Percentiles rank a stretch among this genome's conserved stretches.
Evolutionary conservation across 2,329 filamentous ascomycete species (phyloP).

Genomic region (Phaeosphaeriaceae sp.): DNA sequence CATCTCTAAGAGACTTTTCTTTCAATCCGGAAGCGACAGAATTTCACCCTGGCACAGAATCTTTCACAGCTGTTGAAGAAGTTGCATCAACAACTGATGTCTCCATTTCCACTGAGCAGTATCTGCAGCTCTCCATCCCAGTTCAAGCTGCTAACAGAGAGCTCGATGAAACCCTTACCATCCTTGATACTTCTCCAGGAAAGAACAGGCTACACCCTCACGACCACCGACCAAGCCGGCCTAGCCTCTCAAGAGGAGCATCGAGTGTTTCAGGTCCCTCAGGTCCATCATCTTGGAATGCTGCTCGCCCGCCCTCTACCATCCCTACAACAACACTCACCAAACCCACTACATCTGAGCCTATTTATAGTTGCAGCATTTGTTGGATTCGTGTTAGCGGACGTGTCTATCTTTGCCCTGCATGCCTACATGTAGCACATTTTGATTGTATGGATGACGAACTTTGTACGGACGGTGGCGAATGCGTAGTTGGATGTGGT

Average conservation of each 20-base stretch:
- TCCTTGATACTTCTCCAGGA: slow-evolving; percentile 21
- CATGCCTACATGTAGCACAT: slow-evolving; percentile 47
- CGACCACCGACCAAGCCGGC: slow-evolving; percentile 15
- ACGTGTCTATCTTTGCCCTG: slow-evolving; percentile 44
- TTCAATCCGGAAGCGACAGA: slow-evolving; percentile 47
- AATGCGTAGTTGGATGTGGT: slow-evolving; percentile 40
- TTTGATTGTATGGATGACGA: slow-evolving; percentile 43
- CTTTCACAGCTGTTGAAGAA: slow-evolving; percentile 23
- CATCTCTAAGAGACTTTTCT: slow-evolving; percentile 38
- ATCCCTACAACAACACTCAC: slow-evolving; percentile 10
- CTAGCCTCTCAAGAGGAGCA: slow-evolving; percentile 34
- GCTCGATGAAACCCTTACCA: slow-evolving; percentile 24
- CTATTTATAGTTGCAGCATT: slow-evolving; percentile 44
- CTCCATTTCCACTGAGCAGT: slow-evolving; percentile 32
- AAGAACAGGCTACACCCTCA: slow-evolving; percentile 26
- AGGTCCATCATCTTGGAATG: slow-evolving; percentile 24
- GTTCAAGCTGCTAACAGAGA: slow-evolving; percentile 24
- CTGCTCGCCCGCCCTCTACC: slow-evolving; percentile 14
- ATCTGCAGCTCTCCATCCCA: slow-evolving; percentile 40
- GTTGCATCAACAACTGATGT: slow-evolving; percentile 19
- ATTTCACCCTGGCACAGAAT: slow-evolving; percentile 34
- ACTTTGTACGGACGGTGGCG: slow-evolving; percentile 30
- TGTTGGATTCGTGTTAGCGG: slow-evolving; percentile 48
- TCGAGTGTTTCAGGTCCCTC: slow-evolving; percentile 37
- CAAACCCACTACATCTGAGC: slow-evolving; percentile 22